Base-by-base conservation (phyloP, 1,139 yeast genomes). In the Blastobotrys raffinosifermentans region DNA sequence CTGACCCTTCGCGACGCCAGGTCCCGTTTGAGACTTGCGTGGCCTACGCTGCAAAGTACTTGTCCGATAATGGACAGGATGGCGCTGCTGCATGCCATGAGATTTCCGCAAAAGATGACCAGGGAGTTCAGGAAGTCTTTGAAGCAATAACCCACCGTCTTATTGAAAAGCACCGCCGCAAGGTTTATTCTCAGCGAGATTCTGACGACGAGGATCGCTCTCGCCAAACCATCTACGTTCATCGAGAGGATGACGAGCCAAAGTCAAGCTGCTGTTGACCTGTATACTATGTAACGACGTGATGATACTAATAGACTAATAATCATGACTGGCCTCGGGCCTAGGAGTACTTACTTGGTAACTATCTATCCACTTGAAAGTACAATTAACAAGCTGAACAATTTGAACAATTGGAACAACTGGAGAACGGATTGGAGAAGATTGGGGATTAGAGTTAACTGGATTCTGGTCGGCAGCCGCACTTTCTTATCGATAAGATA, bases 1-100 rank as follows among this genome's bases (percentile, higher is more conserved):
- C 53, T 23, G 63, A 61, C 43, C 64, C 63, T 7, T 49, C 61
- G 5, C 46, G 48, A 30, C 54, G 66, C 5, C 54, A 60, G 46
- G 66, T 61, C 16, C 60, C 64, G 27, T 60, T 59, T 43, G 64
- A 59, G 40, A 50, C 55, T 7, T 61, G 65, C 37, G 60, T 61
- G 21, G 57, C 55, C 26, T 61, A 57, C 38, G 65, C 65, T 13
- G 50, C 54, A 29, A 43, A 56, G 39, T 46, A 58, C 38, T 51
- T 61, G 19, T 49, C 45, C 11, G 47, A 39, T 9, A 46, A 49
- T 19, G 49, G 54, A 15, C 43, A 48, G 19, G 51, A 44, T 18
- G 58, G 55, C 3, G 54, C 55, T 9, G 53, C 53, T 27, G 55
- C 57, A 14, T 60, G 64, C 47, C 64, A 60, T 41, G 64, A 60